Base-by-base conservation (phyloP, 768 basidiomycete genomes). In the Suillus decipiens region DNA sequence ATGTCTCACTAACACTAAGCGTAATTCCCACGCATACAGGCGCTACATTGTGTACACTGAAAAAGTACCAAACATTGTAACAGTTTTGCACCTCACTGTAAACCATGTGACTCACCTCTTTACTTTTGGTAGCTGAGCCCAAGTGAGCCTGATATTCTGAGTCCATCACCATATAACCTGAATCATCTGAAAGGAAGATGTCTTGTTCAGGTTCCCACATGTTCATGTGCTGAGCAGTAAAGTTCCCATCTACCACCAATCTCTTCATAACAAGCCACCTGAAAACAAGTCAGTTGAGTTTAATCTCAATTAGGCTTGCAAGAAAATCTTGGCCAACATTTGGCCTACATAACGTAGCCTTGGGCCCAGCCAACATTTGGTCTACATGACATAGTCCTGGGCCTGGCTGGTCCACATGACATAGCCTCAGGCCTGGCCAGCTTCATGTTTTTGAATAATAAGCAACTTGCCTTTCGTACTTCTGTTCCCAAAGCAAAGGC, bases 161-260 rank as follows among this genome's bases (percentile, higher is more conserved):
- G 1, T 57, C 19, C 9, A 47, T 58, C 1, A 74, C 72, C 72
- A 74, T 75, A 37, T 71, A 73, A 1, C 62, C 67, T 19, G 68
- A 62, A 0, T 76, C 76, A 57, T 74, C 67, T 1, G 65, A 68
- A 1, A 77, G 65, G 5, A 56, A 53, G 2, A 76, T 68, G 68
- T 76, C 73, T 8, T 60, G 61, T 5, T 64, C 55, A 4, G 70
- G 67, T 9, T 66, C 61, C 33, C 67, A 66, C 67, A 73, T 71
- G n/a, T 66, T 67, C 28, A 71, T 66, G 37, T 62, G 61, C 31
- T 62, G 61, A 14, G 57, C 61, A 31, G 56, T 66, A 47, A 67
- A 67, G 50, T 63, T 67, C 2, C 66, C 66, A 63, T 67, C 65
- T 8, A 58, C 31, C 8, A 57, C 59, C 42, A 61, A 61, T 24